Conservation (phyloP, 192 early-diverging fungal species). For the Thoreauomyces humboldtii region DNA sequence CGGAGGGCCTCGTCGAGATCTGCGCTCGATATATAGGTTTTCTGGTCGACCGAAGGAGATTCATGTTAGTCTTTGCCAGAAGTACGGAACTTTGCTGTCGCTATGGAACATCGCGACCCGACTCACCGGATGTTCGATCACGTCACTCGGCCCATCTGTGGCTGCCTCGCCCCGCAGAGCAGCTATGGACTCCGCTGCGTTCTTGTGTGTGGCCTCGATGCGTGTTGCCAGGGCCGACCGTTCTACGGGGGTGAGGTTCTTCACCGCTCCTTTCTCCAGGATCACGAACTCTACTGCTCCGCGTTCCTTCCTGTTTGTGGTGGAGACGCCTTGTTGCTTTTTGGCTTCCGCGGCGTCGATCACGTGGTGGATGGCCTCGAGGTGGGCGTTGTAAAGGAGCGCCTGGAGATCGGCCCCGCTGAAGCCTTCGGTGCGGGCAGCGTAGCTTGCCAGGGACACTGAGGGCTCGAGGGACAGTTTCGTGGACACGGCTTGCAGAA, state of each 20-base stretch:
- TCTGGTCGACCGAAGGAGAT: too few relatives aligned
- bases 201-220: not conserved
- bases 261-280: not conserved
- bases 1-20: conserved; percentile 60
- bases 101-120: too few relatives aligned
- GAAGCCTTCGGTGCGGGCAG: conserved; percentile 68
- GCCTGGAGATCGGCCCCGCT: conserved; percentile 95
- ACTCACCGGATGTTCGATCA: too few relatives aligned
- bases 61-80: too few relatives aligned
- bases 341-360: conserved; percentile 43
- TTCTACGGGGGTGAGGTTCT: not conserved
- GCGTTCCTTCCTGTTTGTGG: conserved; percentile 7
- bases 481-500: conserved; percentile 69
- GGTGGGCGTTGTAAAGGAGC: conserved; percentile 86
- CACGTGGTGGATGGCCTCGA: conserved; percentile 80
- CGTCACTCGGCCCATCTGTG: too few relatives aligned
- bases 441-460: conserved; percentile 64
- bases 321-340: too few relatives aligned
- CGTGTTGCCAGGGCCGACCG: not conserved
- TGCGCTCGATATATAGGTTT: too few relatives aligned
- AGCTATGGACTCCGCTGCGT: not conserved
- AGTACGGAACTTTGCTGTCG: too few relatives aligned
- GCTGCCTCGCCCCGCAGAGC: too few relatives aligned
- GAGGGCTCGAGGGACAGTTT: conserved; percentile 65
- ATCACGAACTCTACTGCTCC: not conserved